Base-by-base conservation (phyloP, 1,284 basidiomycete genomes). In the Tetrapyrgos nigripes region DNA sequence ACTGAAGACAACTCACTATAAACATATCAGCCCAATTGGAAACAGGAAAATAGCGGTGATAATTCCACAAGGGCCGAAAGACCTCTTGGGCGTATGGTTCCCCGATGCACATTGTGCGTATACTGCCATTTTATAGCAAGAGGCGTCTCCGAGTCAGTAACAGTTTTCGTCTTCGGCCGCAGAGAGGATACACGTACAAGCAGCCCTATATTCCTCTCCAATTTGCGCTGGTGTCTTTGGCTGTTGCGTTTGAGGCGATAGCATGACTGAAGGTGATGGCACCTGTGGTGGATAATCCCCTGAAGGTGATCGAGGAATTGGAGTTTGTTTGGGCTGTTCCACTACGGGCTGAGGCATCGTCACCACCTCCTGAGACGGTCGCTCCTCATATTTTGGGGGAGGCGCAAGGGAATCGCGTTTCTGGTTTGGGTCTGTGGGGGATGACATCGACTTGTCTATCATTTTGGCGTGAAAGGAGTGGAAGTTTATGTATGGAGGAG, bases 21-120 rank as follows among this genome's bases (percentile, higher is more conserved):
- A 61, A 63, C 69, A 71, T 43, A 71, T 61, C 46, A 76, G 59
- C 13, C 76, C 73, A 43, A 74, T 66, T 3, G 74, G 74, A 62
- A 76, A 75, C 33, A 68, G 62, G 4, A 75, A 66, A 26, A 77
- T 66, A 3, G 74, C 74, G 10, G 70, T 70, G 35, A 77, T 72
- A 46, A 77, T 75, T 28, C 76, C 76, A 55, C 71, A 74, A 3
- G 69, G 37, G 13, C 75, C 75, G 58, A 68, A 77, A 10, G 64
- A 69, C 24, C 66, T 73, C 28, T 64, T 67, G 14, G 62, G 60
- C 13, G 65, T 62, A 48, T 77, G 76, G 3, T 67, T 62, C 19
- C 76, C 76, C 37, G 64, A 65, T 1, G 74, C 74, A 53, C 75
- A 76, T 49, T 65, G 64, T 27, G 73, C 71, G 33, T 67, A 68